Conservation (phyloP, 208 protist genomes). For the Tritrichomonas foetus region DNA sequence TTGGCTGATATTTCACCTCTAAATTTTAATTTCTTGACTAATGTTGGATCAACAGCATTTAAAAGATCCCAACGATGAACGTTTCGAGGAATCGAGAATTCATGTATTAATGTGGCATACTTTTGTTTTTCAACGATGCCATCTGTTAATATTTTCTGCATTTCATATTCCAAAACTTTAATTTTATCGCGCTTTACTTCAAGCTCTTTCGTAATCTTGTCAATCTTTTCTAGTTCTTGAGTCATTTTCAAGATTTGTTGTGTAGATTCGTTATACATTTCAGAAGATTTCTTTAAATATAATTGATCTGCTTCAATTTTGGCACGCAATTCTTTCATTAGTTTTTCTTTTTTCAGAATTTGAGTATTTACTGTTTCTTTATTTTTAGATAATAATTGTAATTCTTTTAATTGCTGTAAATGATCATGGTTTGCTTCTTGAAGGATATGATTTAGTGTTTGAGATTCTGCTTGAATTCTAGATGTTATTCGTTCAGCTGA, state of each 20-base stretch:
- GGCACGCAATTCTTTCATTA: not conserved
- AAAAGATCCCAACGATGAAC: not conserved
- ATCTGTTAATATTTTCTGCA: not conserved
- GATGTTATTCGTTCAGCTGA: not conserved
- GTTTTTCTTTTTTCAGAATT: not conserved
- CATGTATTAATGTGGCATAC: not conserved
- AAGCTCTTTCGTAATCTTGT: not conserved
- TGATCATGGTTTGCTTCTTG: not conserved
- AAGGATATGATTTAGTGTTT: not conserved
- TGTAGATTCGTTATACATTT: not conserved
- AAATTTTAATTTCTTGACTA: not conserved
- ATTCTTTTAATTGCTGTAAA: not conserved
- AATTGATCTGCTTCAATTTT: not conserved
- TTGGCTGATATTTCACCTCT: not conserved
- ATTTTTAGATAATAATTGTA: not conserved
- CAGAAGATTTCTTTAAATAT: not conserved
- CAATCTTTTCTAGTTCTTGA: not conserved
- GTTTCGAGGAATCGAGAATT: slow-evolving; percentile 22
- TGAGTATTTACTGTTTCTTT: not conserved
- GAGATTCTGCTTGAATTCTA: not conserved
- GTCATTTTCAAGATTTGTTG: not conserved
- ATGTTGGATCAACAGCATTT: not conserved
- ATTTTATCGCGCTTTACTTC: not conserved
- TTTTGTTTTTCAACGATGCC: not conserved
- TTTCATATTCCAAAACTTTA: not conserved